Base-by-base conservation (phyloP, 2,329 filamentous ascomycete species). In the Aspergillus pseudoviridinutans region DNA sequence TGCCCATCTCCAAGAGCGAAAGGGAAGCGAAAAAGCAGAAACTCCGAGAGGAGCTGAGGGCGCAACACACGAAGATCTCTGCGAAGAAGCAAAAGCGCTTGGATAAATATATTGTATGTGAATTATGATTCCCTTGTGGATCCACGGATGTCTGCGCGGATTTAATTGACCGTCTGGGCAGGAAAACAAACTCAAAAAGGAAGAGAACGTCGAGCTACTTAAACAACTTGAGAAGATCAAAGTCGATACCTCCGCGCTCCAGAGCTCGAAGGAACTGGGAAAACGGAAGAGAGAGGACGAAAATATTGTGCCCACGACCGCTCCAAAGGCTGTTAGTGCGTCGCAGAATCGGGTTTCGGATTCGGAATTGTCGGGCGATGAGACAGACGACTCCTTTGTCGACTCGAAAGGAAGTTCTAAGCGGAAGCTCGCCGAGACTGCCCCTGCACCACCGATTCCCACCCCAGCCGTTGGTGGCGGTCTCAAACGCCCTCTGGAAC, bases 121-220 rank as follows among this genome's bases (percentile, higher is more conserved):
- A 54, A 6, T 24, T 12, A 25, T 12, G 14, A 17, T 9, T 27
- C 47, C 38, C 17, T 20, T 38, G 12, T 22, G 10, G 22, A 17
- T 25, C 8, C 20, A 14, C 55, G 3, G 28, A 25, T 47, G 32
- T 27, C 25, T n/a, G 10, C 20, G 20, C n/a, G 17, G 5, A 42
- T 12, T 25, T 49, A 44, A 58, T 62, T 72, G 58, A 69, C 59
- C 44, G n/a, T 22, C 20, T 46, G 8, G 46, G 29, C 66, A 84
- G 82, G 92, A 97, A 68, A 94, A 84, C 58, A 99, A 99, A 81
- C 80, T 99, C 49, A 90, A 87, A 74, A 97, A 96, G 74, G 94
- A 99, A 70, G 93, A 97, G 74, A 96, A 91, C 68, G 81, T 90
- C 28, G 89, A 87, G 56, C 79, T 99, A 29, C 81, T 97, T 66